Evolutionary conservation across 2,329 filamentous ascomycete species (phyloP).

Genomic region (Fusarium marasasianum): DNA sequence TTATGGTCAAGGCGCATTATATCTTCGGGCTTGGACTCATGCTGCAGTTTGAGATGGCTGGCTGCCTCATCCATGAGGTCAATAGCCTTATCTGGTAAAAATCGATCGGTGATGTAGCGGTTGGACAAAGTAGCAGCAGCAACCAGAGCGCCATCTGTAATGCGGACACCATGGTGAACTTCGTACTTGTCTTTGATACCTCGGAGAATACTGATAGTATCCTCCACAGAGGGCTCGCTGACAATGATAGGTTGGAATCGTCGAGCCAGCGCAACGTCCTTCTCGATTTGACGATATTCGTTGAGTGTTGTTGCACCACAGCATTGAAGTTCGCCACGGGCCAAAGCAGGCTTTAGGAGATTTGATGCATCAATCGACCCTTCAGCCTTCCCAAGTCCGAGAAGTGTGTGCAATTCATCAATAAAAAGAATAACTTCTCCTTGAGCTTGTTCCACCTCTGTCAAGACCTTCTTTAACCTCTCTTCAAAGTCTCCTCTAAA

Average conservation of each 20-base stretch:
- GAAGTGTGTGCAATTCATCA: constrained; percentile 90
- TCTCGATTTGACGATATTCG: constrained; percentile 94
- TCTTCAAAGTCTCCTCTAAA: constrained; percentile 98
- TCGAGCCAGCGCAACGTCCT: constrained; percentile 90
- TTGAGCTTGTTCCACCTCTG: constrained; percentile 88
- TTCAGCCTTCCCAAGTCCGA: constrained; percentile 93
- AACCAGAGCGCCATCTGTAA: constrained; percentile 90
- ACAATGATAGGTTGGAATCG: constrained; percentile 95
- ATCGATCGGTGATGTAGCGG: constrained; percentile 95
- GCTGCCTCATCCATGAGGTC: constrained; percentile 97
- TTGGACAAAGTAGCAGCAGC: constrained; percentile 93
- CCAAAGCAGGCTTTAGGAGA: constrained; percentile 91
- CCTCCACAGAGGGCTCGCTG: constrained; percentile 88
- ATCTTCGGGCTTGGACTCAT: constrained; percentile 95
- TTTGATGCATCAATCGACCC: constrained; percentile 97
- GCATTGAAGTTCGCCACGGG: constrained; percentile 91
- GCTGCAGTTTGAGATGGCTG: constrained; percentile 87
- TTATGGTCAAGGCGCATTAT: constrained; percentile 93
- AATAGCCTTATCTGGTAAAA: constrained; percentile 96
- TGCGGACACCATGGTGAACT: constrained; percentile 94
- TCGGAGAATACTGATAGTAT: constrained; percentile 93
- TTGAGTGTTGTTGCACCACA: constrained; percentile 93
- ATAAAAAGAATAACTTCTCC: constrained; percentile 94
- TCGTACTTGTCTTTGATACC: constrained; percentile 99
- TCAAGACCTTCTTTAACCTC: constrained; percentile 86